phyloP scores from a whole-genome alignment of 345 rosid genomes.

The Bruguiera sexangula region DNA sequence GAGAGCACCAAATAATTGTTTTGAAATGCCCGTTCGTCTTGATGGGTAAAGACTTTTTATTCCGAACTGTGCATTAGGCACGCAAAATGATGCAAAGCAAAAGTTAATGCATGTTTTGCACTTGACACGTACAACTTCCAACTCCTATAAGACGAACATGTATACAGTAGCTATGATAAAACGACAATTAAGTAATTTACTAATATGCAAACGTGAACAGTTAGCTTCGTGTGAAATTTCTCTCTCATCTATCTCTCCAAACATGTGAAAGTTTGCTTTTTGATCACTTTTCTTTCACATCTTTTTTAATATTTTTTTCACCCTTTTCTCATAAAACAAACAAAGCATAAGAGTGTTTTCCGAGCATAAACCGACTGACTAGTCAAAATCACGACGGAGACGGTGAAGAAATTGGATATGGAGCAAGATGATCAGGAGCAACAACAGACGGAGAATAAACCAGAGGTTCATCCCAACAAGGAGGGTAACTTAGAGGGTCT shows the following conservation, averaged over 20 bases:
- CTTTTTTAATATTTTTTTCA: too few species aligned
- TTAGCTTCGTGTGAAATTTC: too few species aligned
- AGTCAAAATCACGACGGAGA: background rate
- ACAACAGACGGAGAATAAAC: conserved; percentile 8
- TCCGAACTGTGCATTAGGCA: background rate
- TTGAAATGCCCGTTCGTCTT: too few species aligned
- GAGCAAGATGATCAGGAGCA: background rate
- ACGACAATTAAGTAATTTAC: too few species aligned
- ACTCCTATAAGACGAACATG: conserved; percentile 11
- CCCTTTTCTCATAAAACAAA: background rate
- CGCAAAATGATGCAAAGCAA: background rate
- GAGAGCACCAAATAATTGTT: too few species aligned
- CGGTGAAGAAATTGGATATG: conserved; percentile 13
- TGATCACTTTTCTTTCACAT: too few species aligned
- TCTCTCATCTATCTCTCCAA: too few species aligned
- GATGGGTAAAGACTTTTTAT: too few species aligned
- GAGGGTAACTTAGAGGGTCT: conserved; percentile 17
- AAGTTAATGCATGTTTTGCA: background rate
- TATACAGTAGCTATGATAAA: background rate
- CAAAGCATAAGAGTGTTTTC: background rate
- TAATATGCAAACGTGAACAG: too few species aligned
- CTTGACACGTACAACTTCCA: conserved; percentile 17
- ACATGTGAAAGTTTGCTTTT: too few species aligned
- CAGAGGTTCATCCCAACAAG: conserved; percentile 3
- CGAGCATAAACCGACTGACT: too few species aligned